Base-by-base conservation (phyloP, 768 basidiomycete genomes). In the Cantharellus anzutake region DNA sequence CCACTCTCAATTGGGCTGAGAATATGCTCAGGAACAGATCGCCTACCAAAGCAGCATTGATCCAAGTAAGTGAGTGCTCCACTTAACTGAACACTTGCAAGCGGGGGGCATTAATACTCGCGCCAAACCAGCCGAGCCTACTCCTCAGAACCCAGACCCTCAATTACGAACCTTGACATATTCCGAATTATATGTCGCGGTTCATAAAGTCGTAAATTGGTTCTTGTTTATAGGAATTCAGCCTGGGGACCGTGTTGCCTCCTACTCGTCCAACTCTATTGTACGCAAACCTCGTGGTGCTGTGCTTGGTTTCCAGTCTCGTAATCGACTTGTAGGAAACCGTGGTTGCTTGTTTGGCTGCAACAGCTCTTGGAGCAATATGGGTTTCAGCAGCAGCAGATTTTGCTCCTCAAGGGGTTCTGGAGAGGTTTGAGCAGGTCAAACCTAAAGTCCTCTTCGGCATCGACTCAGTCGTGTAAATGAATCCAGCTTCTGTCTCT, bases 301-400 rank as follows among this genome's bases (percentile, higher is more conserved):
- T 29, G 20, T 29, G 0, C 20, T 29, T 29, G 11, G 39, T 59
- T 29, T 11, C 48, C 41, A n/a, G 20, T n/a, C 1, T 34, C 5
- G 34, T 60, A 39, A n/a, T 20, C 5, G 5, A 29, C 61, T 20
- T 57, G 35, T 62, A 84, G 83, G 83, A 84, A 71, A 83, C 80
- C 64, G 77, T 83, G 3, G 80, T 74, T 16, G 78, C 80, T 1
- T 82, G 79, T 68, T 76, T 86, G 37, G 83, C 83, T 4, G 75
- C 82, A 16, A 72, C 81, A 42, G 83, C 84, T 29, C 71, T 86
- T 57, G 86, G 77, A 65, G 84, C 76, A n/a, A 84, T 89, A 50
- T 90, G 85, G 83, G 84, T 86, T 51, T 81, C 80, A 65, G 84
- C 84, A 11, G 84, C 86, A 16, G 80, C 85, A 14, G 86, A 89